Evolutionary conservation across 192 early-diverging fungal species (phyloP), one percentile per base, ranked within the genome.

Genomic region (Coemansia biformis): DNA sequence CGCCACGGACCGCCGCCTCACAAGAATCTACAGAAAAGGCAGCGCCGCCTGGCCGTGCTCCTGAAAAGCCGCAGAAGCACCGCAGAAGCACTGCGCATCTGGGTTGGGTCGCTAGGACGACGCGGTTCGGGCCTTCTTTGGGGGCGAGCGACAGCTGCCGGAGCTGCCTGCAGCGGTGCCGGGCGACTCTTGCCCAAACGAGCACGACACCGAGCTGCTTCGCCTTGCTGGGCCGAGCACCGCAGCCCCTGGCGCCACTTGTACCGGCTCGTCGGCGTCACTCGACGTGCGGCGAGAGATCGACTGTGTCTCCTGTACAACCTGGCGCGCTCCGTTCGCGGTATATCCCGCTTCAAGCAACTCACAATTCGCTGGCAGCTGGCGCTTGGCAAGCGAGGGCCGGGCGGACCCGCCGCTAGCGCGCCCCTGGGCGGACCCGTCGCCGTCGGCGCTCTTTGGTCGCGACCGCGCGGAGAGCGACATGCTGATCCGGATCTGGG

Each of bases 101-200:
- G n/a, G n/a, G n/a, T n/a, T n/a, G n/a, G n/a, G n/a, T n/a, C n/a
- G n/a, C n/a, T 37, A 73, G 9, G 57, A 47, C 18, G 59, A 61
- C n/a, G 63, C 54, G 0, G 70, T 74, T 28, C 59, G 51, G 18
- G 70, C 63, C 63, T 74, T 74, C 45, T 74, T 74, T 14, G 70
- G 63, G 13, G 70, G 70, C 15, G 58, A 50, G 30, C 35, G 54
- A 22, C 31, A 37, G 15, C 62, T 54, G 0, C 51, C 48, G 6
- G 53, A 32, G 17, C 57, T 64, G 19, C 47, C 40, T 13, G 43
- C 23, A 14, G 46, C 8, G 28, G 49, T 28, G 21, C 12, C 31
- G 30, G 44, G 43, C 5, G 58, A 37, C n/a, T 19, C 30, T 16
- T 55, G 37, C 41, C 34, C 14, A 15, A 54, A 45, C 11, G 49